Evolutionary conservation across 2,329 filamentous ascomycete species (phyloP).

Genomic region (Diaporthe australafricana): DNA sequence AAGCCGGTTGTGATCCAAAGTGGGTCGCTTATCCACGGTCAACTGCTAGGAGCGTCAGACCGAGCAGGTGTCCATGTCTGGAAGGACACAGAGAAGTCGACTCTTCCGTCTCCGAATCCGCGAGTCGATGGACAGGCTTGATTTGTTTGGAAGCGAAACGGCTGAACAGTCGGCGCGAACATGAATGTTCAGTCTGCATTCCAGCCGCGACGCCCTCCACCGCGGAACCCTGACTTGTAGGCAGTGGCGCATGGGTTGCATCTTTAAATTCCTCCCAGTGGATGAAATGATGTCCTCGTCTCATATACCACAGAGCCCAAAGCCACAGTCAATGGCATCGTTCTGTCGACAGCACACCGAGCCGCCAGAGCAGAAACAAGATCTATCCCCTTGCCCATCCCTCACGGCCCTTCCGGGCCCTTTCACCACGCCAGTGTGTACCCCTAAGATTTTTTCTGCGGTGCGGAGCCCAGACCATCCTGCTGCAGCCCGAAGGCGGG

Average conservation of each 20-base stretch:
- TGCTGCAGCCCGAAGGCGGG: background rate
- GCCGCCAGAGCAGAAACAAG: slow-evolving; percentile 38
- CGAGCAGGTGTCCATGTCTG: background rate
- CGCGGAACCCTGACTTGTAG: background rate
- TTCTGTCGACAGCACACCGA: slow-evolving; percentile 36
- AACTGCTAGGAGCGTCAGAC: background rate
- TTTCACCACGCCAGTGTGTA: background rate
- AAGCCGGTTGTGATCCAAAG: background rate
- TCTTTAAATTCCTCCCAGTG: background rate
- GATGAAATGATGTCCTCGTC: background rate
- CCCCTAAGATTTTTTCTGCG: no score
- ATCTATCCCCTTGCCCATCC: background rate
- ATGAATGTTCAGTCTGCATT: background rate
- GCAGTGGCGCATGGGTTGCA: background rate
- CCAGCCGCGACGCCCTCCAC: background rate
- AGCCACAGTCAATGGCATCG: slow-evolving; percentile 28
- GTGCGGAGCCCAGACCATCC: background rate
- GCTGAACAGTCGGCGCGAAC: background rate
- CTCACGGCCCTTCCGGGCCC: background rate
- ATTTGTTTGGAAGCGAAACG: background rate
- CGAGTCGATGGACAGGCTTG: background rate
- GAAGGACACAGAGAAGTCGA: background rate
- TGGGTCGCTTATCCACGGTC: background rate
- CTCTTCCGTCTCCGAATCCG: background rate
- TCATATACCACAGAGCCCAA: slow-evolving; percentile 44